Conservation (phyloP, 768 basidiomycete genomes). For the Lentinula aciculospora region DNA sequence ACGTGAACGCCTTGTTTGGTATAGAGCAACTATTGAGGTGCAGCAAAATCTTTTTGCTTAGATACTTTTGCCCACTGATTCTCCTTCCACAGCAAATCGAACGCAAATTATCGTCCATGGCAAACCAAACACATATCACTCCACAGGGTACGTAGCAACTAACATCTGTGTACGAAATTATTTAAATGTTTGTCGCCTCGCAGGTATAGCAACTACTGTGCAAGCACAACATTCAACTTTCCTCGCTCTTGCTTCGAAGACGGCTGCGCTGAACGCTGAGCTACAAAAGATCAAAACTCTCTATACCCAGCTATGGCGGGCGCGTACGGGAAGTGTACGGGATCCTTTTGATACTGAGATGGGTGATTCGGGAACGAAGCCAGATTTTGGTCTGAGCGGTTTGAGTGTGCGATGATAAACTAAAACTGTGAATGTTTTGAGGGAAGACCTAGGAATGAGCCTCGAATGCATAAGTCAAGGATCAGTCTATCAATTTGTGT, state of each 20-base stretch:
- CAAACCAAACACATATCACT: slow-evolving; percentile 57
- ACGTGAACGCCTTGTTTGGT: slow-evolving; percentile 68
- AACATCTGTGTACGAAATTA: neutral
- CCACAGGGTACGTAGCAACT: slow-evolving; percentile 57
- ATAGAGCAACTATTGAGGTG: slow-evolving; percentile 78
- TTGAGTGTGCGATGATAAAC: slow-evolving; percentile 11
- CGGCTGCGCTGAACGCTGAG: slow-evolving; percentile 67
- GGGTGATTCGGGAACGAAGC: slow-evolving; percentile 19
- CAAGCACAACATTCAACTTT: slow-evolving; percentile 79
- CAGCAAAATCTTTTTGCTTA: slow-evolving; percentile 7
- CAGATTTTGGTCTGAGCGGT: slow-evolving; percentile 37
- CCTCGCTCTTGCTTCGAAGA: slow-evolving; percentile 70
- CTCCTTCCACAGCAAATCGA: slow-evolving; percentile 63
- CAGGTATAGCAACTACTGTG: slow-evolving; percentile 68
- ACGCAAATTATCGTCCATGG: slow-evolving; percentile 67
- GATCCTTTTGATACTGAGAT: slow-evolving; percentile 66
- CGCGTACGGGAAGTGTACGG: slow-evolving; percentile 74
- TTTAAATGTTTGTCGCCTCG: slow-evolving; percentile 8
- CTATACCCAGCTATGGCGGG: slow-evolving; percentile 76
- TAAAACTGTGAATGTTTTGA: too few relatives aligned
- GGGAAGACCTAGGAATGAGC: too few relatives aligned
- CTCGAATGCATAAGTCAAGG: too few relatives aligned
- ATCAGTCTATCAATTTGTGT: too few relatives aligned
- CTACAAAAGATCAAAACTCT: slow-evolving; percentile 70
- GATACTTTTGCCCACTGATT: neutral